Evolutionary conservation across 768 basidiomycete species (phyloP), one percentile per base, ranked within the genome.

Genomic region (Kwoniella pini): DNA sequence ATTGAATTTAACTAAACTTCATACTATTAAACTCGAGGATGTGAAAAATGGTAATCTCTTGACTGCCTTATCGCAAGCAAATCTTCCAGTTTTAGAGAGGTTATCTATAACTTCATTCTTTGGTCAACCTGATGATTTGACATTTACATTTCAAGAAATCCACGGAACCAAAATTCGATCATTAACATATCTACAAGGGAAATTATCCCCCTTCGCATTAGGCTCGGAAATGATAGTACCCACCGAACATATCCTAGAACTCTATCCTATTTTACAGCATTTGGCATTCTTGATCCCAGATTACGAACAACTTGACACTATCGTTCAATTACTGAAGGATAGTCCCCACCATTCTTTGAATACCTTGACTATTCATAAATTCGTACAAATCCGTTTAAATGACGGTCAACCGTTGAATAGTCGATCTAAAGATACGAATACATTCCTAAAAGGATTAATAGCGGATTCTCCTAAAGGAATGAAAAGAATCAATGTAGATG

Each of bases 101-200:
- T 50, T 79, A 24, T 28, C 62, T 11, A 54, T 78, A 43, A 66
- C 68, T 1, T 48, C 69, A 0, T 72, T 72, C 54, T 39, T 69
- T 46, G 54, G 55, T 11, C 46, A 48, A 11, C 43, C 50, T 0
- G 28, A 24, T 26, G 71, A 76, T 26, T 59, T 53, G 22, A 77
- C 74, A 2, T 50, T 59, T 3, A 54, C 54, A 1, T 61, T 79
- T 24, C 61, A 70, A 39, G 38, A 55, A 13, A 21, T 55, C 0
- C 77, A 79, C 45, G 75, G 75, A 0, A 11, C 44, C 1, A 69
- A 70, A 44, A 53, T 79, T 11, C 26, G 55, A 2, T 72, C 70
- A 0, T 58, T 78, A 7, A 71, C 74, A 0, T 74, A 71, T 43
- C 67, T 73, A 17, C 60, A 65, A 10, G 48, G 63, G 1, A 62